Evolutionary conservation across 352 stramenopile genomes (phyloP).

Genomic region (Salisapilia sapeloensis): DNA sequence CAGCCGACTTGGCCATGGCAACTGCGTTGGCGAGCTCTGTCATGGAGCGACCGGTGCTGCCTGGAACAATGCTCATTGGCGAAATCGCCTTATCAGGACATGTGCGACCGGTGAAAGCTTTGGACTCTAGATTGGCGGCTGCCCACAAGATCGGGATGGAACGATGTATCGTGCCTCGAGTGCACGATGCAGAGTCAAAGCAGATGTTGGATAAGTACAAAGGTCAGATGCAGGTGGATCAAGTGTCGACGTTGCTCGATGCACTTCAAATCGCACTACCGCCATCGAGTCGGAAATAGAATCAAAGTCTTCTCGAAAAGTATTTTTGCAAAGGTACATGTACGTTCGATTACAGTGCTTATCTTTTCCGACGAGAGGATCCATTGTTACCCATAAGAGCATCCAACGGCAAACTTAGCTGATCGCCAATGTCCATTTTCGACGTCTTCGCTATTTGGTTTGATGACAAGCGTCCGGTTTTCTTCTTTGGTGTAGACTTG

Average conservation of each 20-base stretch:
- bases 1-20: conserved; percentile 55
- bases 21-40: conserved; percentile 60
- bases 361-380: too few relatives aligned
- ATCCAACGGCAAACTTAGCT: conserved; percentile 44
- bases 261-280: conserved; percentile 42
- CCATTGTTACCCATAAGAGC: conserved; percentile 20
- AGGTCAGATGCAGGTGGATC: conserved; percentile 29
- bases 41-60: conserved; percentile 28
- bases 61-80: conserved; percentile 46
- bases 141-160: conserved; percentile 69
- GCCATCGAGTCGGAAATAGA: not conserved
- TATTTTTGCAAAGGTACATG: too few relatives aligned
- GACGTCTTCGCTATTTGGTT: conserved; percentile 3
- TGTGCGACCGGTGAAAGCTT: conserved; percentile 66
- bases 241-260: conserved; percentile 44
- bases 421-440: conserved; percentile 32
- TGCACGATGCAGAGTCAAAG: conserved; percentile 20
- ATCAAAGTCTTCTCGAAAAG: not conserved
- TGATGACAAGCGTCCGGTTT: too few relatives aligned
- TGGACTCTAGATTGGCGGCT: conserved; percentile 57
- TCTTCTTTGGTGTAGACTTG: too few relatives aligned
- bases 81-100: conserved; percentile 68
- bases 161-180: conserved; percentile 49
- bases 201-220: conserved; percentile 35
- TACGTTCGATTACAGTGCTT: too few relatives aligned